These are phyloP conservation scores for Grifola frondosa DNA, from an alignment of 1,284 basidiomycete species.

Conservation along the genomic window DNA sequence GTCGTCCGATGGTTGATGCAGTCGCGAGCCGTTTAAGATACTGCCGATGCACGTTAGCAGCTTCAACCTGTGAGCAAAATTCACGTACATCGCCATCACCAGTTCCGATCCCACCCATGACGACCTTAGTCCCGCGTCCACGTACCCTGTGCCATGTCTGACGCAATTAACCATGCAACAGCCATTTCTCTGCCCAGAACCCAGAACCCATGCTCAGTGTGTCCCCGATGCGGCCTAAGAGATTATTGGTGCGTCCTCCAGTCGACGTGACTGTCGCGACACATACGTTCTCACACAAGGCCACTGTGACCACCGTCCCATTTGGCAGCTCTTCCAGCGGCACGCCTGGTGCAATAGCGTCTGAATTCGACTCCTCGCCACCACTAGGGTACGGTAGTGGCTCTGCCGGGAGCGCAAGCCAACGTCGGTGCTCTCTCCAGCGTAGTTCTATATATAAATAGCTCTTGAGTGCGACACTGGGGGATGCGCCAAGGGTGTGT, in stretches of 20 bases:
- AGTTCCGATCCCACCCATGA: slow-evolving; percentile 78
- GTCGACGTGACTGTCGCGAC: slow-evolving; percentile 74
- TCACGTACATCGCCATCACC: slow-evolving; percentile 72
- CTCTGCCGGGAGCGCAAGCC: slow-evolving; percentile 65
- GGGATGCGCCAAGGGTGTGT: slow-evolving; percentile 53
- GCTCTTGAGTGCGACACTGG: slow-evolving; percentile 55
- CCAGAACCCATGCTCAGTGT: slow-evolving; percentile 75
- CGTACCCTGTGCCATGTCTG: slow-evolving; percentile 41
- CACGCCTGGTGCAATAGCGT: no score
- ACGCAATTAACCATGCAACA: slow-evolving; percentile 34
- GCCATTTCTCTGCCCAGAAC: slow-evolving; percentile 81
- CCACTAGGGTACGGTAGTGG: slow-evolving; percentile 39
- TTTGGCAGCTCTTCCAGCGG: slow-evolving; percentile 62
- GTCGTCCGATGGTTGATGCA: slow-evolving; percentile 61
- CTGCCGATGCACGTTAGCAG: slow-evolving; percentile 34
- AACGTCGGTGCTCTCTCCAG: slow-evolving; percentile 72
- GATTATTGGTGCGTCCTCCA: slow-evolving; percentile 78
- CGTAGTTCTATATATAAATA: slow-evolving; percentile 72
- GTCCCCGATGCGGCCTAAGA: slow-evolving; percentile 78
- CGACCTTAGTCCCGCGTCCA: slow-evolving; percentile 36
- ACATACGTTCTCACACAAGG: slow-evolving; percentile 68
- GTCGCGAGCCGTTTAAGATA: slow-evolving; percentile 73
- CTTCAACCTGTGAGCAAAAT: neutral
- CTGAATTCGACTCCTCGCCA: slow-evolving; percentile 14
- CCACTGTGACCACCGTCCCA: slow-evolving; percentile 82